Percentiles rank a stretch among this genome's conserved stretches.
Conservation (phyloP, 257 asterid species). For the Solanum gracilifrons region DNA sequence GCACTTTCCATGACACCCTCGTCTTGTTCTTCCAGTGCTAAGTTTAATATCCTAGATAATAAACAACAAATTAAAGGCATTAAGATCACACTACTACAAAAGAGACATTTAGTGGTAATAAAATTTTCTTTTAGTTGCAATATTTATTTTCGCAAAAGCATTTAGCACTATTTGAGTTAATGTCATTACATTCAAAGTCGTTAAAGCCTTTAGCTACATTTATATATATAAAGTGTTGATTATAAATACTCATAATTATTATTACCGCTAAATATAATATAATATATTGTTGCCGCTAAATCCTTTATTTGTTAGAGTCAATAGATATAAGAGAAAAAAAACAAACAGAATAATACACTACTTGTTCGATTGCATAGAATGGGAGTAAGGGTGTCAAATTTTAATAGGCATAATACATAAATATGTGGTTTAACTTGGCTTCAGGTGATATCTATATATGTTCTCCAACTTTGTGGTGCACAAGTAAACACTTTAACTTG, state of each 20-base stretch:
- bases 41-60: neutral
- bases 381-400: neutral
- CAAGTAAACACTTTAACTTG: no score
- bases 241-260: no score
- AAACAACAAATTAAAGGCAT: neutral
- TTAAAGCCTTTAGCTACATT: no score
- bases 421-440: no score
- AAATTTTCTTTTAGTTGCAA: neutral
- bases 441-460: no score
- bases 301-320: neutral
- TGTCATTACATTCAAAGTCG: no score
- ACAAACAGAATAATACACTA: neutral
- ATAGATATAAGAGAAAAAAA: neutral
- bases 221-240: no score
- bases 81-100: neutral
- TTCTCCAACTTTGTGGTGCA: no score
- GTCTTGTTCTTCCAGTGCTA: constrained; percentile 1
- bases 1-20: constrained; percentile 6
- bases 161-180: neutral
- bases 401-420: neutral
- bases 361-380: neutral
- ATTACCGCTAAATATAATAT: no score
- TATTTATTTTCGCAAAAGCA: no score
- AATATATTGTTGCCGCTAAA: no score
- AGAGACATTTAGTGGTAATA: no score